Base-by-base conservation (phyloP, 2,329 filamentous ascomycete species). In the Fusarium sp. region DNA sequence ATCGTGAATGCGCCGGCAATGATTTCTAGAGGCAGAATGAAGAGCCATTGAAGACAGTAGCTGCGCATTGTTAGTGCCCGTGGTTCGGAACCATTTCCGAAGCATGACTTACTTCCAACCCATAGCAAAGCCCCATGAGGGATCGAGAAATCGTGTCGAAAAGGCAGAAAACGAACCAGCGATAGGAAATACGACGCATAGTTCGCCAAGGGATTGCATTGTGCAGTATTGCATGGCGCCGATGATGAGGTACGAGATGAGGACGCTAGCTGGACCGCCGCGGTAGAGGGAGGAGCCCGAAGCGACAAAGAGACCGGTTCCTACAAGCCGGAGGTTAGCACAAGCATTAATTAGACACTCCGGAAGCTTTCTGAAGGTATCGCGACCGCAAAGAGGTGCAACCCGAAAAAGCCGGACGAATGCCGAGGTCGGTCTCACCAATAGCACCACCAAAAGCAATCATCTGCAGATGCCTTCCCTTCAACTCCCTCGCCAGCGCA, bases 401-500 rank as follows among this genome's bases (percentile, higher is more conserved):
- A 36, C 44, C 40, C 28, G 30, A 39, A 39, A 13, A 52, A 27
- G 23, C 56, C 47, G 47, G 34, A n/a, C n/a, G 23, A 37, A 59
- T 31, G 18, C 39, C 43, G 34, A 36, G 2, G 15, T 36, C 15
- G 30, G 11, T 69, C 79, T 43, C 82, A 89, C 92, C 93, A 76
- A 97, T 97, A 12, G 93, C 95, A 54, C 95, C 95, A 68, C 94
- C 94, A 73, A 98, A 97, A 6, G 95, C 95, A 85, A 98, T 98
- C 95, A 98, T 98, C 83, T 98, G 95, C 77, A 98, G 79, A 84
- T 98, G 95, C 52, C 94, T 87, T 12, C 91, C 90, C 81, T 96
- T 96, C 72, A 97, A 82, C 78, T 90, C 91, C 75, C 94, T 87
- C 56, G 92, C 90, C 52, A 98, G 85, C 6, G 91, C 90, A 53